Evolutionary conservation across 2,329 filamentous ascomycete species (phyloP).

Genomic region (Fusarium sp.): DNA sequence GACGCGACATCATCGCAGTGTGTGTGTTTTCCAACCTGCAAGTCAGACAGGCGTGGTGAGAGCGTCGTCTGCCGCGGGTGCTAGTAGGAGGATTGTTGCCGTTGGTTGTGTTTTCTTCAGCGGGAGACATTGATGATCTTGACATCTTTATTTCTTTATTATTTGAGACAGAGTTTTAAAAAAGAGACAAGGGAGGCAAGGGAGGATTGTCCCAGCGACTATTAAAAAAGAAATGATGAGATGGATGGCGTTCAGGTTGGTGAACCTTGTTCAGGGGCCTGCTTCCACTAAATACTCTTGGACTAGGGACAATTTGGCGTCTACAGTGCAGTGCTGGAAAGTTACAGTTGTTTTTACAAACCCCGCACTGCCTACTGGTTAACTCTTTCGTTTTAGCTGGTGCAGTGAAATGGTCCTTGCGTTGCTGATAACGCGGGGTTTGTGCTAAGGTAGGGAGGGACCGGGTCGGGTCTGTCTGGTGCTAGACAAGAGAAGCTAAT

Average conservation of each 20-base stretch:
- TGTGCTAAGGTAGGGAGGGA: too few species aligned
- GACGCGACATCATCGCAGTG: not conserved
- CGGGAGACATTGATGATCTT: conserved; percentile 46
- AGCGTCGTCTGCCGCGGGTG: conserved; percentile 51
- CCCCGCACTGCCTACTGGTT: conserved; percentile 34
- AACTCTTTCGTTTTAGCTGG: not conserved
- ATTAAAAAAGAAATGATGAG: not conserved
- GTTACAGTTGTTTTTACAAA: conserved; percentile 20
- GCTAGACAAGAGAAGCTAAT: not conserved
- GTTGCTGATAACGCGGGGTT: conserved; percentile 36
- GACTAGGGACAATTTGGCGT: not conserved
- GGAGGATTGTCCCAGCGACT: not conserved
- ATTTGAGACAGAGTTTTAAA: not conserved
- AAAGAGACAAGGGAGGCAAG: not conserved
- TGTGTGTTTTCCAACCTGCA: conserved; percentile 54
- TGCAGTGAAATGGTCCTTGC: not conserved
- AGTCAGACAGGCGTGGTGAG: conserved; percentile 58
- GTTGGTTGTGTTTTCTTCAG: conserved; percentile 43
- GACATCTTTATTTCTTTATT: conserved; percentile 2
- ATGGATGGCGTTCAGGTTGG: not conserved
- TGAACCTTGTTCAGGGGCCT: conserved; percentile 32
- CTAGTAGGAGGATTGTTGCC: conserved; percentile 27
- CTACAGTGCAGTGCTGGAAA: not conserved
- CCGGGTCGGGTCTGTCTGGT: too few species aligned
- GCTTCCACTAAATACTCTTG: conserved; percentile 38